Base-by-base conservation (phyloP, 2,329 filamentous ascomycete species). In the Graphium sp. region DNA sequence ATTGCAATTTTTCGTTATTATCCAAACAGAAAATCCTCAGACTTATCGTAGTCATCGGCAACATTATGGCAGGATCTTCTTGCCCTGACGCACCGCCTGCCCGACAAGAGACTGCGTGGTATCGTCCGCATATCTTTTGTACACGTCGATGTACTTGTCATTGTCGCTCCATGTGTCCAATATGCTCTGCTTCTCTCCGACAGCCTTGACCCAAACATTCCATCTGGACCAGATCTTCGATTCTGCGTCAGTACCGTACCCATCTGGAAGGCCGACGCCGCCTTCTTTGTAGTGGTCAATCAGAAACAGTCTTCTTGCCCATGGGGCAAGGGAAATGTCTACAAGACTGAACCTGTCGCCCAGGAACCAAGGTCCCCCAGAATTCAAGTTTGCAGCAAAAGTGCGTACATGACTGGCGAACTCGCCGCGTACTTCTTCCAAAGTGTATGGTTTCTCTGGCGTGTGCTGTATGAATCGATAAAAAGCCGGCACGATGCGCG, bases 251-350 rank as follows among this genome's bases (percentile, higher is more conserved):
- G 50, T 39, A 8, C 33, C 38, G 11, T 40, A 29, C 4, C 36
- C 36, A 19, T 41, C 28, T 2, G 61, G 58, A 15, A 69, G 52
- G 0, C 58, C 60, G 3, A 58, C 37, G 0, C 66, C 66, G 0
- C 63, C 64, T 0, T 51, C 42, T 43, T 85, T 85, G 44, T 76
- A 85, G 36, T 81, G 62, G 39, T 85, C 76, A 38, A 85, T 74
- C 5, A 82, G 53, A 56, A 77, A 85, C 13, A 83, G 44, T 10
- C 79, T 58, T 40, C 72, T 64, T 0, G 73, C 71, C 77, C 77
- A 85, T 1, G 79, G 79, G 21, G 72, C 78, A 4, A 84, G 52
- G 35, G 70, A 64, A 15, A 83, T 56, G 46, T 87, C 80, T 10
- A 82, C 66, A 13, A 84, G 49, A 30, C 62, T 62, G n/a, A 81